These are phyloP conservation scores for Trichoderma atrobrunneum DNA, from an alignment of 2,329 filamentous ascomycete species.

Conservation along the genomic window DNA sequence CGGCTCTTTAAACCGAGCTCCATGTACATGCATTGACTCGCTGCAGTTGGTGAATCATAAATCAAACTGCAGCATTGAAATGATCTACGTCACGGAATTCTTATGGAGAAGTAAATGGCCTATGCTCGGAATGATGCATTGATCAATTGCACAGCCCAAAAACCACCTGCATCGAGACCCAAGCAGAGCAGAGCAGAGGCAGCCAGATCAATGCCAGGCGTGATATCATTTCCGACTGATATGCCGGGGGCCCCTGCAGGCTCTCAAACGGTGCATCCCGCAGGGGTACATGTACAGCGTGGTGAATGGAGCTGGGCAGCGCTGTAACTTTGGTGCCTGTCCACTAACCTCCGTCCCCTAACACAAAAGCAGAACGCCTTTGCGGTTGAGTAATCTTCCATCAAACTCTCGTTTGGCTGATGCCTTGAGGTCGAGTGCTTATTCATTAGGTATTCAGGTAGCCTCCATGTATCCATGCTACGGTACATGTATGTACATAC, in stretches of 20 bases:
- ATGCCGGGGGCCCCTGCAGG: constrained; percentile 13
- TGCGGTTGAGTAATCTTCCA: not conserved
- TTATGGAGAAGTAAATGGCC: no score
- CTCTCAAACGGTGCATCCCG: constrained; percentile 7
- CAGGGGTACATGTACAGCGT: constrained; percentile 13
- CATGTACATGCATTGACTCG: not conserved
- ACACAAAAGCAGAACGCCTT: not conserved
- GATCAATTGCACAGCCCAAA: not conserved
- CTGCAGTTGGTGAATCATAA: not conserved
- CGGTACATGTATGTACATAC: not conserved
- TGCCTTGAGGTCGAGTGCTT: not conserved
- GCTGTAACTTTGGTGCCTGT: constrained; percentile 6
- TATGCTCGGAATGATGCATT: not conserved
- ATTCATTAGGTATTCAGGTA: not conserved
- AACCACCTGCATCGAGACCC: not conserved
- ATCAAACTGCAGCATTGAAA: not conserved
- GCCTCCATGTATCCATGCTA: no score
- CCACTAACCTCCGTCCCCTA: not conserved
- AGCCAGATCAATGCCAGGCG: not conserved
- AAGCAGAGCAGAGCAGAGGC: not conserved
- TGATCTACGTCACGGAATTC: not conserved
- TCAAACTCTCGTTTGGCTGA: no score
- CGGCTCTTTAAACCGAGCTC: not conserved
- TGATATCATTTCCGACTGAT: constrained; percentile 10
- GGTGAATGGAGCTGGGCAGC: not conserved